Percentiles rank a stretch among this genome's conserved stretches.
phyloP scores from a whole-genome alignment of 345 rosid species.

The Brassica rapa region DNA sequence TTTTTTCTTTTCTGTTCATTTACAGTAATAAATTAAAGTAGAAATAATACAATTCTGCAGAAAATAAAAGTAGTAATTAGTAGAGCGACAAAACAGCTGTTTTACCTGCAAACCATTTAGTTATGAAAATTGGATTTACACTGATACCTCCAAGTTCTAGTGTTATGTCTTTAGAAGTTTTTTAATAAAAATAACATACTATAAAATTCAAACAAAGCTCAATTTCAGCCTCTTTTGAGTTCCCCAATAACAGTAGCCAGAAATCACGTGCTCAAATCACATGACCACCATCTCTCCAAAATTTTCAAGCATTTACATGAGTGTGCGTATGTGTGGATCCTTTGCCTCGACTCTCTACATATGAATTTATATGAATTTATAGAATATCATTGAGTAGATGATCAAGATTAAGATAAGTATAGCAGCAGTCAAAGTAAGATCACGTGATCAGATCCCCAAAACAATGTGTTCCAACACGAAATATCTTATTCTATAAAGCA shows the following conservation, averaged over 20 bases:
- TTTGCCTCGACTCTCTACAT: slow-evolving; percentile 35
- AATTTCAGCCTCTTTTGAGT: slow-evolving; percentile 39
- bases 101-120: slow-evolving; percentile 4
- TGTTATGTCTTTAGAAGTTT: slow-evolving; percentile 1
- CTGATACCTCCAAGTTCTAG: slow-evolving; percentile 25
- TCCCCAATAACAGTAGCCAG: slow-evolving; percentile 41
- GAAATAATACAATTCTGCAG: background rate
- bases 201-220: slow-evolving; percentile 1
- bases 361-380: slow-evolving; percentile 16
- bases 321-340: slow-evolving; percentile 25
- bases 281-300: slow-evolving; percentile 33
- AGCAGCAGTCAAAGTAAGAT: slow-evolving; percentile 35
- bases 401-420: slow-evolving; percentile 34
- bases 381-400: slow-evolving; percentile 5
- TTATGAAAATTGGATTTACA: background rate
- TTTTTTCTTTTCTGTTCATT: background rate
- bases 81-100: slow-evolving; percentile 39
- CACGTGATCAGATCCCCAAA: slow-evolving; percentile 45
- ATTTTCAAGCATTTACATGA: slow-evolving; percentile 31
- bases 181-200: background rate
- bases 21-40: background rate
- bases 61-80: background rate
- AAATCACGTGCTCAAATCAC: slow-evolving; percentile 42
- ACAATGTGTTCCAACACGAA: slow-evolving; percentile 30
- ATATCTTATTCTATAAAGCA: slow-evolving; percentile 24